Conservation (phyloP, 371 early-diverging fungal genomes). For the Blyttiomyces sp. region DNA sequence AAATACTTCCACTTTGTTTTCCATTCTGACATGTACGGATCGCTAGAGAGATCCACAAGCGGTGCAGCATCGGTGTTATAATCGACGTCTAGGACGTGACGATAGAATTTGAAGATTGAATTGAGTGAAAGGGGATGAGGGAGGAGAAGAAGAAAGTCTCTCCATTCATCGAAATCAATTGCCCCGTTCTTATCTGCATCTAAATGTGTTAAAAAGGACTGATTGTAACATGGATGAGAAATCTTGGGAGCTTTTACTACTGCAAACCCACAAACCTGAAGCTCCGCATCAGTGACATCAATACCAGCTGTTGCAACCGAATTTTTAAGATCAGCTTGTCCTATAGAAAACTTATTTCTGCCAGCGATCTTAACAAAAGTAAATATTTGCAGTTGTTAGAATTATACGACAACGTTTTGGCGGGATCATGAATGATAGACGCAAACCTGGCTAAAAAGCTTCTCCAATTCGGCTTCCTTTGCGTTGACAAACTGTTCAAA, state of each 20-base stretch:
- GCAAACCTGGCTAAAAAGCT: conserved; percentile 58
- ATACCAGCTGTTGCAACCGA: conserved; percentile 41
- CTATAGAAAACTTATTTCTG: no score
- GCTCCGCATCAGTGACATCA: conserved; percentile 57
- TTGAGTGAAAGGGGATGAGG: conserved; percentile 49
- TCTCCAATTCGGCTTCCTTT: conserved; percentile 67
- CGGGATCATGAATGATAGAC: no score
- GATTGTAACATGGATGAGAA: no score
- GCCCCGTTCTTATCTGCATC: conserved; percentile 62
- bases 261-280: no score
- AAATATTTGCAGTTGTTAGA: no score
- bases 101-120: conserved; percentile 63
- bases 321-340: neutral
- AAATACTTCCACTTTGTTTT: conserved; percentile 62
- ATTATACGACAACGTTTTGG: no score
- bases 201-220: conserved; percentile 63
- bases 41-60: conserved; percentile 12
- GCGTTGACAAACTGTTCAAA: conserved; percentile 67
- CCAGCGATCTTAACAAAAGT: no score
- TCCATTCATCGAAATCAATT: conserved; percentile 71
- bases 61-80: conserved; percentile 28
- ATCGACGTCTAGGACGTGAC: conserved; percentile 43
- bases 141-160: conserved; percentile 66
- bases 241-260: no score
- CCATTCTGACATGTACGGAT: conserved; percentile 15